phyloP scores from a whole-genome alignment of 2,329 filamentous ascomycete genomes.

The Ophiostoma sp. region DNA sequence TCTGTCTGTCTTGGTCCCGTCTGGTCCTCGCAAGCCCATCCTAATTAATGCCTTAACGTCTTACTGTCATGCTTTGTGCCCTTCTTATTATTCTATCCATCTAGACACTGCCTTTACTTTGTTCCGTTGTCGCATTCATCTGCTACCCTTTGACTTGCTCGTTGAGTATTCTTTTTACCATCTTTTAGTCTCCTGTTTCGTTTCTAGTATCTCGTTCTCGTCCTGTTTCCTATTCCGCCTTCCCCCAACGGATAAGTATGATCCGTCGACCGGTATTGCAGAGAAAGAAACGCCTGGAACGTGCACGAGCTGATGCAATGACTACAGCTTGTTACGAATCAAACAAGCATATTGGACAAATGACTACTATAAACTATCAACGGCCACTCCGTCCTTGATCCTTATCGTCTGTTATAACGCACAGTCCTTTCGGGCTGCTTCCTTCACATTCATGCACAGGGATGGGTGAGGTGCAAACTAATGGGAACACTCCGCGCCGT shows the following conservation, averaged over 20 bases:
- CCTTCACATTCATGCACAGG: conserved; percentile 3
- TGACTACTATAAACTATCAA: neutral
- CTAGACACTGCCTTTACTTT: no score
- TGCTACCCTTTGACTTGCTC: neutral
- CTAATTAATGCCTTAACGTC: neutral
- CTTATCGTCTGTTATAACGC: neutral
- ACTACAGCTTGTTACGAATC: neutral
- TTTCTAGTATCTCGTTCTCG: neutral
- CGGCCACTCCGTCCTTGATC: conserved; percentile 1
- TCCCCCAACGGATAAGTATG: neutral
- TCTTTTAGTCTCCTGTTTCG: neutral
- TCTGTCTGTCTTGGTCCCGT: neutral
- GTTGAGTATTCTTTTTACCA: neutral
- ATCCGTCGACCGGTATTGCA: neutral
- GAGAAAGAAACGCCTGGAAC: neutral
- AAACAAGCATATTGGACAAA: neutral
- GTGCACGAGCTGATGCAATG: neutral
- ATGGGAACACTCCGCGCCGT: neutral
- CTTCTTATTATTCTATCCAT: neutral
- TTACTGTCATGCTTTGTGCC: neutral
- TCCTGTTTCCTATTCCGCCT: neutral
- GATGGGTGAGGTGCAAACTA: neutral
- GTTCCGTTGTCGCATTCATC: no score
- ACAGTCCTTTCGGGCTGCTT: neutral
- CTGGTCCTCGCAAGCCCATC: no score